phyloP scores from a whole-genome alignment of 345 rosid genomes.

The Eucalyptus tenuipes region DNA sequence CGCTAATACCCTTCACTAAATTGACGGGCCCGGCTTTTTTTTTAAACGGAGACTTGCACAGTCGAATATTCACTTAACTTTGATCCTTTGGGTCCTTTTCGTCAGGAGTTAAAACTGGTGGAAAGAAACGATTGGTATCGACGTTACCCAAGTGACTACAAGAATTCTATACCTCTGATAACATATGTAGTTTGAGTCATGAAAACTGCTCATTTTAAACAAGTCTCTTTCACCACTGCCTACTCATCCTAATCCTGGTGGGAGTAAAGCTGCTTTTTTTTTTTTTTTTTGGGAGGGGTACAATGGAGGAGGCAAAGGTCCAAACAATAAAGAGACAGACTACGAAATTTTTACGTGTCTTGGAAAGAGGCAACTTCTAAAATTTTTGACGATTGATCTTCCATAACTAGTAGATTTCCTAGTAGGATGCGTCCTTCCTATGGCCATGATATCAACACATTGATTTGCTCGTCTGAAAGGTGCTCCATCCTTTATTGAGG shows the following conservation, averaged over 20 bases:
- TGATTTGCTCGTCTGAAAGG: not conserved
- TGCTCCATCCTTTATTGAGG: not conserved
- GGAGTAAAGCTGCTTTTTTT: fast-evolving
- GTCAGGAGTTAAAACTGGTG: too few relatives aligned
- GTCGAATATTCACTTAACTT: too few relatives aligned
- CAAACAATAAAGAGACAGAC: not conserved
- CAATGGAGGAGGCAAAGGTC: not conserved
- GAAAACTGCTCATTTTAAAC: not conserved
- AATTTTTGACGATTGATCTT: fast-evolving
- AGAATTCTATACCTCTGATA: fast-evolving
- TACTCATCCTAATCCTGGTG: not conserved
- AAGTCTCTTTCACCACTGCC: fast-evolving
- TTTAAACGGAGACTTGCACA: too few relatives aligned
- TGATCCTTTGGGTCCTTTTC: too few relatives aligned
- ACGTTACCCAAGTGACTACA: fast-evolving
- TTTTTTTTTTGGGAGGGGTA: too few relatives aligned
- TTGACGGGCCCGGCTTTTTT: too few relatives aligned
- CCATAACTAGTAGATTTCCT: not conserved
- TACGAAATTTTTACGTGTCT: not conserved
- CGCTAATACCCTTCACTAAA: too few relatives aligned
- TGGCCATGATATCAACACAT: not conserved
- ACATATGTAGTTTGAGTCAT: fast-evolving
- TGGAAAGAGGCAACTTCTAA: not conserved
- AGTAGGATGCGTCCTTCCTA: fast-evolving
- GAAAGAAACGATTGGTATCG: too few relatives aligned